These are phyloP conservation scores for Pseudognaphalium luteoalbum DNA, from an alignment of 129 eudicot species.

Conservation along the genomic window DNA sequence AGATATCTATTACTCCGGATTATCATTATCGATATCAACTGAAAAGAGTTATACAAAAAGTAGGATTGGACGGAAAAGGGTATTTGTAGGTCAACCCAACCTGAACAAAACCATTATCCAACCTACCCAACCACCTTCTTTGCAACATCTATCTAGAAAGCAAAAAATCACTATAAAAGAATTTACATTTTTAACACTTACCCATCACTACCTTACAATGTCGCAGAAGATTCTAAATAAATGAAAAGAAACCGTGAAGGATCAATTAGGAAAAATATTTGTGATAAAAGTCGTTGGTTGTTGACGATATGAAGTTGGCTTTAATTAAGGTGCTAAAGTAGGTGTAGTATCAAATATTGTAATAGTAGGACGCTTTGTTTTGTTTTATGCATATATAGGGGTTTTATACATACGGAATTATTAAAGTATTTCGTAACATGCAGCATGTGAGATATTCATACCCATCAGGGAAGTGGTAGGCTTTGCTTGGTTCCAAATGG, in stretches of 20 bases:
- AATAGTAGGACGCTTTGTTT: too few species aligned
- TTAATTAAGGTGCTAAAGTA: background rate
- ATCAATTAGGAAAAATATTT: background rate
- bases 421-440: too few species aligned
- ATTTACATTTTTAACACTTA: background rate
- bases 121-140: background rate
- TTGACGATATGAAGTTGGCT: background rate
- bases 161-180: background rate
- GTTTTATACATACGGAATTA: background rate
- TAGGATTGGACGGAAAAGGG: background rate
- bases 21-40: background rate
- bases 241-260: background rate
- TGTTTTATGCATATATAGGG: background rate
- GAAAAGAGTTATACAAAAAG: background rate
- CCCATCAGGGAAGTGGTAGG: conserved; percentile 92
- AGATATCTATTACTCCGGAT: too few species aligned
- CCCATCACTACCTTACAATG: background rate
- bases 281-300: background rate
- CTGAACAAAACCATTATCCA: background rate
- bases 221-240: background rate
- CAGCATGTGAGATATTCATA: conserved; percentile 35
- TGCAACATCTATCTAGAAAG: background rate
- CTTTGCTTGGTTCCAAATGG: conserved; percentile 76
- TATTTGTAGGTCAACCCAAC: background rate
- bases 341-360: background rate